Base-by-base conservation (phyloP, 768 basidiomycete genomes). In the Amanita phalloides region DNA sequence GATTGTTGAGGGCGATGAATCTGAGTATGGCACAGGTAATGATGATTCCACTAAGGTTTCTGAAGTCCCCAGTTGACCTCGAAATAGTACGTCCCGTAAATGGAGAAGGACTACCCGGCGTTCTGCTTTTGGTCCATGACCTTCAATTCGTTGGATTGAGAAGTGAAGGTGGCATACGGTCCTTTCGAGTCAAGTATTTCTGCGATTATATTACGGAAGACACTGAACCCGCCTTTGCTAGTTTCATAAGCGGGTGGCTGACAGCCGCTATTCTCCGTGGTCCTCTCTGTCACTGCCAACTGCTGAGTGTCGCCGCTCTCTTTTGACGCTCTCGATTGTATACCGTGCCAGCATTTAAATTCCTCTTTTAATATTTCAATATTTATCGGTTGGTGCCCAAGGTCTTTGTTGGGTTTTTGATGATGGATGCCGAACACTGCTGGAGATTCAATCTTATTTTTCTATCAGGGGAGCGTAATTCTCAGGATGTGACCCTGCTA, bases 81-180 rank as follows among this genome's bases (percentile, higher is more conserved):
- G 62, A 71, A 44, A 56, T 68, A 43, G 54, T 62, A 11, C 61
- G 45, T 47, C 61, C 60, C 33, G 57, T 62, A 28, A 55, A 63
- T n/a, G 68, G 72, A 43, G 49, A 57, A 55, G 61, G 55, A 23
- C 58, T 49, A 21, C 68, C 68, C n/a, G n/a, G n/a, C 0, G 68
- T 76, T 81, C 53, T 71, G 77, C 25, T 69, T 66, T 6, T 90
- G 88, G 88, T 88, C 88, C 0, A 59, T 74, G 48, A 73, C 78
- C 32, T 76, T 86, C 28, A 63, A 63, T 42, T 71, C 70, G 0
- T 61, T 84, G 48, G 71, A 72, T 54, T 79, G 74, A 42, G 74
- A 81, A 32, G 82, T 84, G 23, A 66, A 74, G 33, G 74, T 85
- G 13, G 74, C 69, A 6, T 90, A 88, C 59, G 88, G 88, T 13